Percentiles rank a stretch among this genome's conserved stretches.
Conservation (phyloP, 495 filamentous ascomycete species). For the Xylaria flabelliformis region DNA sequence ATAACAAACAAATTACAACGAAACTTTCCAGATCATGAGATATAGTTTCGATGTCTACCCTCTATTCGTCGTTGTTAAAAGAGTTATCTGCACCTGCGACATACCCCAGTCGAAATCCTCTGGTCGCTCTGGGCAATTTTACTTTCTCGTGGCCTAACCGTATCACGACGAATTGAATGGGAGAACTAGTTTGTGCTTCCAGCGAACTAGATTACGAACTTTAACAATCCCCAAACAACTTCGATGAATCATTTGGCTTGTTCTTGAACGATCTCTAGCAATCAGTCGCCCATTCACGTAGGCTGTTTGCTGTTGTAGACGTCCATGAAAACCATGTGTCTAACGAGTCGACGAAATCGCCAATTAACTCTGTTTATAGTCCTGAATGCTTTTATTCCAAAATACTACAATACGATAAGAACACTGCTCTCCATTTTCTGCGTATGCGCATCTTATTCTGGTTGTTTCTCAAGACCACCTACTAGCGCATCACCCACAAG, state of each 20-base stretch:
- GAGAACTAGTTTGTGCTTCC: neutral
- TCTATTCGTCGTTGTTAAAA: no score
- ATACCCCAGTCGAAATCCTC: neutral
- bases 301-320: neutral
- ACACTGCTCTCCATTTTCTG: neutral
- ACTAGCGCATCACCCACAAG: no score
- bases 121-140: neutral
- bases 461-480: no score
- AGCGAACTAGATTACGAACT: neutral
- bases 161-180: neutral
- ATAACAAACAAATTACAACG: no score
- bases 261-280: neutral
- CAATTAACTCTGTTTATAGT: no score
- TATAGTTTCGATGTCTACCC: neutral
- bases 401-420: neutral
- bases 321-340: neutral
- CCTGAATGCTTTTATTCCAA: neutral
- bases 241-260: neutral
- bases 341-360: neutral
- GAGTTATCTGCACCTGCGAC: neutral
- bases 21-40: neutral
- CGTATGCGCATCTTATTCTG: no score
- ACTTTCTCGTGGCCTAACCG: neutral
- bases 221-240: neutral
- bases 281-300: neutral